Evolutionary conservation across 2,329 filamentous ascomycete genomes (phyloP).

Genomic region (Colletotrichum aenigma): DNA sequence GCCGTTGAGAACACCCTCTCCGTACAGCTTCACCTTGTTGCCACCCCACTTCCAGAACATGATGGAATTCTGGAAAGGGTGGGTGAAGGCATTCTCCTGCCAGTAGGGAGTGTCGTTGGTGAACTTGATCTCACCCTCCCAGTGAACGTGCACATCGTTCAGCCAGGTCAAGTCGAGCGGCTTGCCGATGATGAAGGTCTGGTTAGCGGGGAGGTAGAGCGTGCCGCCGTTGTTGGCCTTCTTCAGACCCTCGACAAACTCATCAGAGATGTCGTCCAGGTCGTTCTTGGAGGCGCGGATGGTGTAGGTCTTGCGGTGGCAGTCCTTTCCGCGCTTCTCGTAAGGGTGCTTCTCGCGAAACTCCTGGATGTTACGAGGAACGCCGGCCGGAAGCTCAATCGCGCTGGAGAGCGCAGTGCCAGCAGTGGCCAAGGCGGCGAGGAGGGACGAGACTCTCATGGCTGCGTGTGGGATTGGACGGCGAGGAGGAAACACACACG

Average conservation of each 20-base stretch:
- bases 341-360: conserved; percentile 51
- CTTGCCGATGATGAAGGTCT: conserved; percentile 64
- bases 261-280: conserved; percentile 35
- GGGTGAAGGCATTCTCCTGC: conserved; percentile 66
- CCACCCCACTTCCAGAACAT: conserved; percentile 73
- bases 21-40: conserved; percentile 67
- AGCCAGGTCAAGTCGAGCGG: conserved; percentile 67
- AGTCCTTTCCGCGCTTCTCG: conserved; percentile 42
- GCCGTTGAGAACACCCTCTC: conserved; percentile 60
- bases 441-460: conserved; percentile 24
- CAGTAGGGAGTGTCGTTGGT: conserved; percentile 71
- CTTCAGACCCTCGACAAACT: conserved; percentile 40
- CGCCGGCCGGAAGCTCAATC: conserved; percentile 16
- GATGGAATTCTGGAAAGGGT: conserved; percentile 68
- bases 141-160: conserved; percentile 63
- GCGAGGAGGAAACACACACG: neutral
- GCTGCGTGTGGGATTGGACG: neutral
- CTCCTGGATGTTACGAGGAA: conserved; percentile 29
- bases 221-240: conserved; percentile 63
- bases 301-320: conserved; percentile 16
- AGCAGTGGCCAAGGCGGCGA: conserved; percentile 22
- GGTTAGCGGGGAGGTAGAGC: conserved; percentile 57
- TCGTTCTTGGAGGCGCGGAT: conserved; percentile 42
- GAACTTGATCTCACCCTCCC: conserved; percentile 43
- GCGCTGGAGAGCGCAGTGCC: conserved; percentile 12